Evolutionary conservation across 345 rosid species (phyloP).

Genomic region (Salix purpurea): DNA sequence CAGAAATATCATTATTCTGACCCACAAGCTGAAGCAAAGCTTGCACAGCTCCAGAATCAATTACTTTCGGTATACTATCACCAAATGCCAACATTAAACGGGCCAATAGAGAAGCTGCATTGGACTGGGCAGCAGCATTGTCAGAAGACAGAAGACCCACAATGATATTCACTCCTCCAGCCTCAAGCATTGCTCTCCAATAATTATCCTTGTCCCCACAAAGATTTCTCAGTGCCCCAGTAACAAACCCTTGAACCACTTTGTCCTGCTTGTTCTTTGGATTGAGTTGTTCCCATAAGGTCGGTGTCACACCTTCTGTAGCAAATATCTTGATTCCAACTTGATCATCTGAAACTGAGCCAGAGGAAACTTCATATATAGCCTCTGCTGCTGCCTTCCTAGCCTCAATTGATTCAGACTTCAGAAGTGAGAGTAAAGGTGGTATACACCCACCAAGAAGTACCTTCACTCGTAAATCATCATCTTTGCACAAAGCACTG

Average conservation of each 20-base stretch:
- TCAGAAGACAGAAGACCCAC: slow-evolving; percentile 73
- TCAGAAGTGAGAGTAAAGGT: slow-evolving; percentile 72
- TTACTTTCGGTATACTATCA: slow-evolving; percentile 55
- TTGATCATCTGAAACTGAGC: slow-evolving; percentile 71
- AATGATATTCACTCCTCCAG: slow-evolving; percentile 69
- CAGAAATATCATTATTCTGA: slow-evolving; percentile 46
- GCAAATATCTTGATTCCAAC: slow-evolving; percentile 82
- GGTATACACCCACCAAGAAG: slow-evolving; percentile 92
- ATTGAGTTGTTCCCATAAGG: slow-evolving; percentile 75
- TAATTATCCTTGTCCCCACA: slow-evolving; percentile 68
- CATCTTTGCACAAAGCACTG: slow-evolving; percentile 68
- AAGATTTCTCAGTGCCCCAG: slow-evolving; percentile 87
- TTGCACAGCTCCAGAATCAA: slow-evolving; percentile 71
- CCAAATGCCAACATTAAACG: slow-evolving; percentile 61
- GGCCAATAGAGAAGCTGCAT: slow-evolving; percentile 89
- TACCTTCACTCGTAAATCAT: slow-evolving; percentile 66
- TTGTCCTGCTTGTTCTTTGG: slow-evolving; percentile 55
- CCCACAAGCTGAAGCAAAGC: slow-evolving; percentile 59
- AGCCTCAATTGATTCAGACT: slow-evolving; percentile 64
- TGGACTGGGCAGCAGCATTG: slow-evolving; percentile 65
- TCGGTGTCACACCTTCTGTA: slow-evolving; percentile 79
- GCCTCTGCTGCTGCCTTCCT: slow-evolving; percentile 82
- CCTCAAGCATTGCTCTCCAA: slow-evolving; percentile 67
- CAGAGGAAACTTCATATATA: slow-evolving; percentile 72
- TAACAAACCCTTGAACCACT: slow-evolving; percentile 72